phyloP scores from a whole-genome alignment of 2,329 filamentous ascomycete genomes.

The Aspergillus cejpii region DNA sequence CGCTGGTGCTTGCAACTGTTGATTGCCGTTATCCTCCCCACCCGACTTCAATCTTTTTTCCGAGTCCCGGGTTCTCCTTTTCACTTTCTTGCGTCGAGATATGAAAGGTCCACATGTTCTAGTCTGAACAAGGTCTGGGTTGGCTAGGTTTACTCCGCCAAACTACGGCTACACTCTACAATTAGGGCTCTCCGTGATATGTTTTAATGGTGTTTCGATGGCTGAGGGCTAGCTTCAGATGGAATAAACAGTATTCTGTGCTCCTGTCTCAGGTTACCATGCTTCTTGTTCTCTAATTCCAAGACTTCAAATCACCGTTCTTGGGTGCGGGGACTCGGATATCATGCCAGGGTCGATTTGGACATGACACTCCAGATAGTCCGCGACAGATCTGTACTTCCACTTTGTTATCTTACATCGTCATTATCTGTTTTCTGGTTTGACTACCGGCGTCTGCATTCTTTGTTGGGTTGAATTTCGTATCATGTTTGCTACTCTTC shows the following conservation, averaged over 20 bases:
- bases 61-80: constrained; percentile 1
- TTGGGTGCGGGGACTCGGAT: constrained; percentile 10
- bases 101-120: constrained; percentile 11
- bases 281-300: constrained; percentile 9
- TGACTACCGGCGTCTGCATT: constrained; percentile 31
- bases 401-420: constrained; percentile 23
- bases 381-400: constrained; percentile 23
- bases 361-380: constrained; percentile 28
- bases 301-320: constrained; percentile 9
- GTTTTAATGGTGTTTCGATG: constrained; percentile 12
- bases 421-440: constrained; percentile 25
- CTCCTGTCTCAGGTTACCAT: constrained; percentile 6
- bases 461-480: constrained; percentile 25
- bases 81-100: constrained; percentile 15
- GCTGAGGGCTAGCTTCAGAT: constrained; percentile 6
- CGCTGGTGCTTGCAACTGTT: constrained; percentile 59
- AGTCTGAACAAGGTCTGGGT: constrained; percentile 7
- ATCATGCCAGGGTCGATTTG: constrained; percentile 20
- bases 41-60: too few relatives aligned
- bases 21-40: constrained; percentile 21
- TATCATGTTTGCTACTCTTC: constrained; percentile 19
- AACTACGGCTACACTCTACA: constrained; percentile 7
- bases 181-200: constrained; percentile 10
- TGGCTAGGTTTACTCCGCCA: constrained; percentile 2
- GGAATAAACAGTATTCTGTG: constrained; percentile 4